Evolutionary conservation across 768 basidiomycete species (phyloP), one percentile per base, ranked within the genome.

Genomic region (Boletus sp.): DNA sequence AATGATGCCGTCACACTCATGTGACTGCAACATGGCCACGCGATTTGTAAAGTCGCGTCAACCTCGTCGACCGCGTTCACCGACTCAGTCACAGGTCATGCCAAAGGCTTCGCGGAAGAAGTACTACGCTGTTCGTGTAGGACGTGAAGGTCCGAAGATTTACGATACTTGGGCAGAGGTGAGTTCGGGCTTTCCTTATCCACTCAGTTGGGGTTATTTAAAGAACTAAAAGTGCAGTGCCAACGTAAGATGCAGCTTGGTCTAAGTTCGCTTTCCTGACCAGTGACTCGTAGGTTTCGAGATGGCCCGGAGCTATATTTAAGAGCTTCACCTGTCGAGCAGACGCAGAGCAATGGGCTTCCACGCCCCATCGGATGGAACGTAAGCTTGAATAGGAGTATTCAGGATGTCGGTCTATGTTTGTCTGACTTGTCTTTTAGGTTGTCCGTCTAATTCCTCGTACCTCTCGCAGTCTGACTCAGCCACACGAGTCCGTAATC

Each of bases 91-190:
- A 42, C 24, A 44, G 9, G 4, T 41, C 20, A 76, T 76, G 70
- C 64, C 69, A 24, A 75, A 72, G 48, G 59, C 63, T 39, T 4
- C 56, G 10, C 57, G 67, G 28, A 72, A 67, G 17, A 86, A 84
- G 59, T 86, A 72, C 59, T 89, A 87, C 52, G 87, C 87, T 4
- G 86, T 89, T 1, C 71, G 75, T 37, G 69, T 77, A 39, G 87
- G 87, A 2, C 73, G 83, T 29, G 73, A 80, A 56, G 87, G 84
- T 2, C 80, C 83, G 0, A 78, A 73, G 37, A 79, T 89, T 15
- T 88, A 85, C 48, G 63, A 68, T 1, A 77, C 74, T 14, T 89
- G 87, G 87, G 76, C 80, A 28, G 81, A 86, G 73, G 87, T 83
- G 60, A 55, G 77, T 67, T 51, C 17, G 36, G 29, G 4, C 30